Conservation (phyloP, 345 rosid species). For the Ceriops decandra region DNA sequence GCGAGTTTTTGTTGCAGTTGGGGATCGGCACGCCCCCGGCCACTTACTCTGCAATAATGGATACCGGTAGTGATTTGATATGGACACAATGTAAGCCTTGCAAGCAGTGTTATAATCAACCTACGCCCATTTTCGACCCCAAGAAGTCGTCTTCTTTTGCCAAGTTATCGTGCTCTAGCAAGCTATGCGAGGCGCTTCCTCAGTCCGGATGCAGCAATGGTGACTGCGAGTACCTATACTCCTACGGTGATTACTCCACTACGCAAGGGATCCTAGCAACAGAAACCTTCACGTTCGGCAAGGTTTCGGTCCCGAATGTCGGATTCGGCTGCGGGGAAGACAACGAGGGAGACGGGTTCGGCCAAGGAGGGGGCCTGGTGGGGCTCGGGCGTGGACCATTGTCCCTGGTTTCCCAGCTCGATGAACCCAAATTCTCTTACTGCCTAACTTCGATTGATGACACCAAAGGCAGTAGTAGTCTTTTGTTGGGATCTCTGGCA, state of each 20-base stretch:
- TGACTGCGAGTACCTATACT: conserved; percentile 63
- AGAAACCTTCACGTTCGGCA: conserved; percentile 69
- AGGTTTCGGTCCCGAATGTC: conserved; percentile 39
- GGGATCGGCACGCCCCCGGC: conserved; percentile 65
- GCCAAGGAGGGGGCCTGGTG: conserved; percentile 79
- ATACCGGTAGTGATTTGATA: conserved; percentile 87
- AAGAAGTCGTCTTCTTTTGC: conserved; percentile 60
- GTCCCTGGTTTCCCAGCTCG: conserved; percentile 73
- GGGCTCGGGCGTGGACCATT: conserved; percentile 84
- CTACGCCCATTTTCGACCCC: conserved; percentile 77
- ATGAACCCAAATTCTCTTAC: conserved; percentile 71
- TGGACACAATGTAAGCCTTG: conserved; percentile 99
- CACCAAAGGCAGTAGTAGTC: conserved; percentile 42
- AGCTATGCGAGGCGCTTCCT: conserved; percentile 55
- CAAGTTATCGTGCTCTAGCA: conserved; percentile 48
- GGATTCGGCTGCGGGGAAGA: conserved; percentile 86
- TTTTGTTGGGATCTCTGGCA: conserved; percentile 61
- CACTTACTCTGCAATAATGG: conserved; percentile 63
- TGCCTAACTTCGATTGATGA: conserved; percentile 72
- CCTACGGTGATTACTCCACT: conserved; percentile 85
- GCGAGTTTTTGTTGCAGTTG: conserved; percentile 73
- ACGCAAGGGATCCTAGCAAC: conserved; percentile 64
- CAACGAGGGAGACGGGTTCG: conserved; percentile 80
- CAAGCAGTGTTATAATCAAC: conserved; percentile 57
- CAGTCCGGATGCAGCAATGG: conserved; percentile 38